Conservation (phyloP, 257 asterid species). For the Solanum dulcamara region DNA sequence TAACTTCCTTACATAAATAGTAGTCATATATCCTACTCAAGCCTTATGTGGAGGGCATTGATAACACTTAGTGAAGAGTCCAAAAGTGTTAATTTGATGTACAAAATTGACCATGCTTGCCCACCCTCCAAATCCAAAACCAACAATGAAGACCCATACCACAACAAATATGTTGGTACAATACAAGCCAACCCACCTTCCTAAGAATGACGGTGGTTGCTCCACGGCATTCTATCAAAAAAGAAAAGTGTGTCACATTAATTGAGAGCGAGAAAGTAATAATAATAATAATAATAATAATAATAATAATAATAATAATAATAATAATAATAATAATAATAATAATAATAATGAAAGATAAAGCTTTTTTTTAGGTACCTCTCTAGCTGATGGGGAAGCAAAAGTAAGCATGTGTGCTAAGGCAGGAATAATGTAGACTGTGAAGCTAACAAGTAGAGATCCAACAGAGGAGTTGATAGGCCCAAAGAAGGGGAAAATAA, state of each 20-base stretch:
- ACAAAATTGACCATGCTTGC: constrained; percentile 69
- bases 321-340: no score
- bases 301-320: no score
- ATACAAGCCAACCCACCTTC: constrained; percentile 66
- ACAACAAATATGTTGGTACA: constrained; percentile 60
- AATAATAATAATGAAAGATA: no score
- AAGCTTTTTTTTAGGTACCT: constrained; percentile 31
- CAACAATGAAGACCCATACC: constrained; percentile 67
- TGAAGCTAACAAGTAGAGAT: constrained; percentile 85
- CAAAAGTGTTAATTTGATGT: constrained; percentile 63
- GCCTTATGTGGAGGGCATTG: constrained; percentile 48
- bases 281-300: no score
- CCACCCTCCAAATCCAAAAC: constrained; percentile 90
- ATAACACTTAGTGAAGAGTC: constrained; percentile 70
- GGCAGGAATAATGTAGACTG: constrained; percentile 84
- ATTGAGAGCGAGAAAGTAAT: not conserved
- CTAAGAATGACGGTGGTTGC: constrained; percentile 58
- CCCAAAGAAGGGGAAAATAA: constrained; percentile 73
- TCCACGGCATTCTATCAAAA: constrained; percentile 60
- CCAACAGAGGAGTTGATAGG: constrained; percentile 83
- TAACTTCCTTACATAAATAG: not conserved
- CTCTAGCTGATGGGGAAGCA: constrained; percentile 72
- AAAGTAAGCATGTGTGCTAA: constrained; percentile 81
- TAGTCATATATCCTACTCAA: not conserved
- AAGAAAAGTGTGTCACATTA: not conserved